Evolutionary conservation across 2,329 filamentous ascomycete genomes (phyloP).

Genomic region (Trichoderma brevicompactum): DNA sequence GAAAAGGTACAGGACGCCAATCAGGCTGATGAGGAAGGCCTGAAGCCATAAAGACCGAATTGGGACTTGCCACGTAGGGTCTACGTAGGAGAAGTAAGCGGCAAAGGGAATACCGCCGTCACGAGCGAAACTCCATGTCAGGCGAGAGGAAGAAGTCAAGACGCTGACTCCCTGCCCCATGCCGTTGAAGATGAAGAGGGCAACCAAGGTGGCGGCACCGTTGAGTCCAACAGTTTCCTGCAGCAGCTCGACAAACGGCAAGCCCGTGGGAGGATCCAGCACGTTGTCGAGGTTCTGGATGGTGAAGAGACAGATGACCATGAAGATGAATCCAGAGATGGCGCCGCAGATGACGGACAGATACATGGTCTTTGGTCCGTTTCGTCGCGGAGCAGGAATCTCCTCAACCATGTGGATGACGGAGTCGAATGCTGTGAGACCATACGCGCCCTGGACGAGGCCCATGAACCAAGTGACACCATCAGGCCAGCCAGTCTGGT

Average conservation of each 20-base stretch:
- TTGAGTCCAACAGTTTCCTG: constrained; percentile 42
- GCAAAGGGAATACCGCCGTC: constrained; percentile 55
- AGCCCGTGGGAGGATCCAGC: constrained; percentile 45
- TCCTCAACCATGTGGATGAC: constrained; percentile 64
- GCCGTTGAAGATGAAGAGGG: constrained; percentile 60
- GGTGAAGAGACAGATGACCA: constrained; percentile 56
- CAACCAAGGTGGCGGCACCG: constrained; percentile 51
- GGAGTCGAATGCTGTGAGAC: constrained; percentile 60
- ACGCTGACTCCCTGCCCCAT: constrained; percentile 57
- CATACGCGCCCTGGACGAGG: constrained; percentile 61
- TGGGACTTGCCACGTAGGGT: constrained; percentile 57
- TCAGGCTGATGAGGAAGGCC: constrained; percentile 46
- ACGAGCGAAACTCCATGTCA: constrained; percentile 60
- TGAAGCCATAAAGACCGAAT: constrained; percentile 58
- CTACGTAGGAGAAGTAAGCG: constrained; percentile 48
- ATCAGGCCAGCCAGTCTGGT: constrained; percentile 55
- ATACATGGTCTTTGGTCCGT: constrained; percentile 57
- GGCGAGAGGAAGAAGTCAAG: constrained; percentile 55
- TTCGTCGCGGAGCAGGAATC: constrained; percentile 56
- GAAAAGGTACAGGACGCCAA: constrained; percentile 62
- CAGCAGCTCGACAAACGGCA: constrained; percentile 56
- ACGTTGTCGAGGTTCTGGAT: constrained; percentile 52
- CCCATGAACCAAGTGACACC: constrained; percentile 63
- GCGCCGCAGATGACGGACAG: constrained; percentile 55
- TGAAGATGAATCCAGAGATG: constrained; percentile 55